phyloP scores from a whole-genome alignment of 441 rosid genomes.

The Bruguiera hainesii region DNA sequence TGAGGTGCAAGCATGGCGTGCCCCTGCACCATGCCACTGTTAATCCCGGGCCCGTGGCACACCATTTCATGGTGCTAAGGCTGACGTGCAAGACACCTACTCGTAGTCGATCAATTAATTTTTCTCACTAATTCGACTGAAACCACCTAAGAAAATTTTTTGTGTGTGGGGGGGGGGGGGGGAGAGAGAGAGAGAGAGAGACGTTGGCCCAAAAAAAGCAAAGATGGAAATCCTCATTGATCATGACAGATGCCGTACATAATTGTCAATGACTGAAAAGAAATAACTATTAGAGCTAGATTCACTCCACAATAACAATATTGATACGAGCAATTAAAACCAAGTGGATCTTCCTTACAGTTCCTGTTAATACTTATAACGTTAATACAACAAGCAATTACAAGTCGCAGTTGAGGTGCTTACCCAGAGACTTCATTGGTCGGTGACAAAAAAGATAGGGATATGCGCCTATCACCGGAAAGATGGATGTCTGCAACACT shows the following conservation, averaged over 20 bases:
- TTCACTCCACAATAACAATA: not conserved
- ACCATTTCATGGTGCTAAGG: no score
- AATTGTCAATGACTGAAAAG: no score
- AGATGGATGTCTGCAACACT: constrained; percentile 15
- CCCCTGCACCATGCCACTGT: no score
- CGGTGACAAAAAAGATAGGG: constrained; percentile 8
- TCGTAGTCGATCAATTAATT: no score
- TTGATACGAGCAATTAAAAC: constrained; percentile 7
- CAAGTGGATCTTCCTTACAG: constrained; percentile 4
- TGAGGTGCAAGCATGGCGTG: no score
- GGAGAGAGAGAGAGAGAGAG: not conserved
- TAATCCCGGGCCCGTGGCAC: no score
- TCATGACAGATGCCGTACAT: no score
- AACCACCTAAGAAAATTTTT: no score
- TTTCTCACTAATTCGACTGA: no score
- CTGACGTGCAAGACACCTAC: no score
- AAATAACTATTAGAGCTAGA: no score
- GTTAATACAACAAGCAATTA: not conserved
- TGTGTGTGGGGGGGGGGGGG: not conserved
- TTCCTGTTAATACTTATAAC: not conserved
- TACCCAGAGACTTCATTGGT: constrained; percentile 15
- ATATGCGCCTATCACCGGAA: constrained; percentile 11
- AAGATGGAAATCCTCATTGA: no score
- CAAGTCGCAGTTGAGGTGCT: constrained; percentile 16
- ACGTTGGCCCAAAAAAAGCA: not conserved